Base-by-base conservation (phyloP, 768 basidiomycete genomes). In the Pisolithus tinctorius region DNA sequence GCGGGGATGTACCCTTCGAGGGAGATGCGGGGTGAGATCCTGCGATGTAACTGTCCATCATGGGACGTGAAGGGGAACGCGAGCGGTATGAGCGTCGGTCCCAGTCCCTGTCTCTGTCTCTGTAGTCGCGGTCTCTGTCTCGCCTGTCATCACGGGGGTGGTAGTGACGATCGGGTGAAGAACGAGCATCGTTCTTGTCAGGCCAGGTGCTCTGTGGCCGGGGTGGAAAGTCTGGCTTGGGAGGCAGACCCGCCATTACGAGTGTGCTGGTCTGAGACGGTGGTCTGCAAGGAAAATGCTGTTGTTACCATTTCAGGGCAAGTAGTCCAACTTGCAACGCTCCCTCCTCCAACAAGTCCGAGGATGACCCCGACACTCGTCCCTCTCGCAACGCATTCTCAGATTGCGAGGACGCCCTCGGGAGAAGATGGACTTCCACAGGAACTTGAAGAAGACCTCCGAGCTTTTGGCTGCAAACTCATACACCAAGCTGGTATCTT, bases 401-500 rank as follows among this genome's bases (percentile, higher is more conserved):
- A 96, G 60, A 80, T 93, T 45, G 74, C 84, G 58, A 78, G 76
- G 36, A 87, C 89, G 0, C 93, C 93, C 0, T 97, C 94, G 0
- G 64, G 71, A 26, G 78, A 82, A 54, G 93, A 97, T 72, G 90
- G 88, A 0, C 76, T 98, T 8, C 86, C 93, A 0, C 66, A 63
- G 20, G 83, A 86, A 23, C 69, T 96, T 13, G 95, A 99, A 65
- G 83, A 88, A 51, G 93, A 96, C 58, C 76, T 99, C 34, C 75
- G 94, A 43, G 85, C 87, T 0, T 91, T 85, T 59, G 96, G 94
- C 2, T 95, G 93, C 68, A 91, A 93, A 71, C 75, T 98, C 53
- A 93, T 99, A 20, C 91, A 97, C 62, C 86, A 96, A 70, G 93
- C 94, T 4, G 96, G 96, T 31, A 78, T 93, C 41, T 76, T 98